These are phyloP conservation scores for Linnemannia zychae DNA, from an alignment of 192 early-diverging fungal genomes.

Conservation along the genomic window DNA sequence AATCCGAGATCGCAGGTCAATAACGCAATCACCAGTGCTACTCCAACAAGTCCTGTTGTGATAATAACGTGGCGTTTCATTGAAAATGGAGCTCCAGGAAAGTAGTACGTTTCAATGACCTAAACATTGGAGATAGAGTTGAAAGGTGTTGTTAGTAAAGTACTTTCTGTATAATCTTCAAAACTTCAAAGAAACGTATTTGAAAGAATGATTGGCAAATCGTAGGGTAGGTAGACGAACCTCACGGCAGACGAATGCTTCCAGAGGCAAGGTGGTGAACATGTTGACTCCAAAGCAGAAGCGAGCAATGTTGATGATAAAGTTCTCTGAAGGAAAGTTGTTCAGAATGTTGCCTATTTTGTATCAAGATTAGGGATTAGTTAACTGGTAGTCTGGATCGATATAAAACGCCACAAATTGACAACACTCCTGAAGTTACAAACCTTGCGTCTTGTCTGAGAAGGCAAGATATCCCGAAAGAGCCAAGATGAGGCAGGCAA, in stretches of 20 bases:
- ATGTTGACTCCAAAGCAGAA: constrained; percentile 93
- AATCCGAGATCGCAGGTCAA: constrained; percentile 86
- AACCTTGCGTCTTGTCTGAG: constrained; percentile 85
- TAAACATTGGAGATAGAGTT: constrained; percentile 13
- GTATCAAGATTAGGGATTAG: background rate
- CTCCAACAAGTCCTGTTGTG: constrained; percentile 75
- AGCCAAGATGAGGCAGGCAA: constrained; percentile 80
- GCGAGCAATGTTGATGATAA: constrained; percentile 88
- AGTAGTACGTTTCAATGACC: constrained; percentile 79
- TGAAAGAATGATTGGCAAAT: no score
- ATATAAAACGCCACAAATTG: no score
- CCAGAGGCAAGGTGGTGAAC: constrained; percentile 94
- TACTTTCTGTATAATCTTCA: no score
- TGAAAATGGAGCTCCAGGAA: constrained; percentile 64
- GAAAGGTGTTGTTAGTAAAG: background rate
- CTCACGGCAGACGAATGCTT: constrained; percentile 91
- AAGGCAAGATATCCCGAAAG: constrained; percentile 84
- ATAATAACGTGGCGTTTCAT: constrained; percentile 73
- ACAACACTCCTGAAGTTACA: background rate
- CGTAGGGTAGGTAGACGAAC: no score
- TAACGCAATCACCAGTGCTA: constrained; percentile 78
- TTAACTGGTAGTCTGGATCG: background rate
- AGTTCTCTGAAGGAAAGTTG: constrained; percentile 85
- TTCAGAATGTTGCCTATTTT: constrained; percentile 87
- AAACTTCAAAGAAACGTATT: no score